phyloP scores from a whole-genome alignment of 805 yeast genomes.

The Groenewaldozyma tartarivorans region DNA sequence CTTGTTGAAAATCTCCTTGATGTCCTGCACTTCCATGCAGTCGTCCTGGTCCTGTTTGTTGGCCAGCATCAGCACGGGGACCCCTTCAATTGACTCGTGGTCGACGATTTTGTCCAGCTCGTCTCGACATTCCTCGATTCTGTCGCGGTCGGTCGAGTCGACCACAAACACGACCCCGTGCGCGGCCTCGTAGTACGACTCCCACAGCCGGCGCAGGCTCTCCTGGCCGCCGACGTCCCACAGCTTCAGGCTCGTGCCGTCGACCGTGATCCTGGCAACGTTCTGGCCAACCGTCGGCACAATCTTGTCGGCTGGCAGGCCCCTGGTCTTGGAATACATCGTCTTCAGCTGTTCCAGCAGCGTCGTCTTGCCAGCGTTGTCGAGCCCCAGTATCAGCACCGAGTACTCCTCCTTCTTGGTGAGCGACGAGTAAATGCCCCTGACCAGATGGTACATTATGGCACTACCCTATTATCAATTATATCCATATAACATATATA shows the following conservation, averaged over 20 bases:
- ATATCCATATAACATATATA: too few relatives aligned
- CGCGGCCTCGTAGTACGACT: slow-evolving; percentile 71
- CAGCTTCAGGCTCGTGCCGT: slow-evolving; percentile 47
- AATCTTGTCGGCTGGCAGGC: slow-evolving; percentile 40
- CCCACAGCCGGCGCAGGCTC: slow-evolving; percentile 77
- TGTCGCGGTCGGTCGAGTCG: slow-evolving; percentile 76
- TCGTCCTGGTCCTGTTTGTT: slow-evolving; percentile 81
- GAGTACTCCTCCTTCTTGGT: slow-evolving; percentile 60
- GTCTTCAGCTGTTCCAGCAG: slow-evolving; percentile 58
- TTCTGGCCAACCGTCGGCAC: slow-evolving; percentile 93
- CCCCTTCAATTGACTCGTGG: slow-evolving; percentile 57
- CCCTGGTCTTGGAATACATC: slow-evolving; percentile 32
- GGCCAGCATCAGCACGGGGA: slow-evolving; percentile 90
- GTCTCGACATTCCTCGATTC: slow-evolving; percentile 74
- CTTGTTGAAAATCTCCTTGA: slow-evolving; percentile 75
- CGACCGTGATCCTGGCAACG: slow-evolving; percentile 33
- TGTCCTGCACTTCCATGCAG: slow-evolving; percentile 63
- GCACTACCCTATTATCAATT: background rate
- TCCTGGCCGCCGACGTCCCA: slow-evolving; percentile 98
- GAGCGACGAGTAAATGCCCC: slow-evolving; percentile 49
- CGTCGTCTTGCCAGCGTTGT: slow-evolving; percentile 94
- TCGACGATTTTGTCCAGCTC: slow-evolving; percentile 47
- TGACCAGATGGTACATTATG: slow-evolving; percentile 58
- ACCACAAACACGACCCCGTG: slow-evolving; percentile 91
- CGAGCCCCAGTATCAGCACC: slow-evolving; percentile 76